A percentile compares a stretch with the other conserved stretches of the same genome.
These are phyloP conservation scores for Mesembryanthemum crystallinum DNA, from an alignment of 148 eudicot species.

Conservation along the genomic window DNA sequence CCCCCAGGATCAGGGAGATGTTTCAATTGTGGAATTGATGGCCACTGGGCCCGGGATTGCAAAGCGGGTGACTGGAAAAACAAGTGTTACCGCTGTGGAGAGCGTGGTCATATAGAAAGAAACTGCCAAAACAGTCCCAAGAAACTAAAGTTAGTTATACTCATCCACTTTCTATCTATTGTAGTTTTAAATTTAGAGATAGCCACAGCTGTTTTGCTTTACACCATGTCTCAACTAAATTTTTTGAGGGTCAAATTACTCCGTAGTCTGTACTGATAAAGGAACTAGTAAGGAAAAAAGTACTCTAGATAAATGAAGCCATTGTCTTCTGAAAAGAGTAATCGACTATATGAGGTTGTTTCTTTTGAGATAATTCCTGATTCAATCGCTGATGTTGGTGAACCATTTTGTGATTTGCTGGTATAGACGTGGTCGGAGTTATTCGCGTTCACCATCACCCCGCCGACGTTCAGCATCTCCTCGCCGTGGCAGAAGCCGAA, in stretches of 20 bases:
- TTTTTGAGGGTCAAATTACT: too few relatives aligned
- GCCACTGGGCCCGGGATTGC: conserved; percentile 97
- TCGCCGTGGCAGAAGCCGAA: conserved; percentile 54
- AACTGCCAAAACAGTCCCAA: conserved; percentile 88
- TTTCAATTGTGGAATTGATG: conserved; percentile 95
- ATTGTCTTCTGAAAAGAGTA: neutral
- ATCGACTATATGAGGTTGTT: neutral
- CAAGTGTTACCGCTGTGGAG: conserved; percentile 95
- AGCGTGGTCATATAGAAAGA: conserved; percentile 85
- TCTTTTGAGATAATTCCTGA: neutral
- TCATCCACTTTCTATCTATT: neutral
- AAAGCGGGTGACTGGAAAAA: conserved; percentile 98
- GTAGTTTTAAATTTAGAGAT: neutral
- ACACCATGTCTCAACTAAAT: neutral
- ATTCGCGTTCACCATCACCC: conserved; percentile 68
- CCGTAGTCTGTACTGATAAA: too few relatives aligned
- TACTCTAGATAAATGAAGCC: too few relatives aligned
- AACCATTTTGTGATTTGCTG: neutral
- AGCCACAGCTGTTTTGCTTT: neutral
- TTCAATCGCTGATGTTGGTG: neutral
- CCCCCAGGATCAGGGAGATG: conserved; percentile 90
- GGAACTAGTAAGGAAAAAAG: too few relatives aligned
- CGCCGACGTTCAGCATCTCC: conserved; percentile 43
- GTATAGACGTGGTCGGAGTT: conserved; percentile 57
- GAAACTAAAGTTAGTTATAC: conserved; percentile 40